phyloP scores from a whole-genome alignment of 495 filamentous ascomycete genomes.

The Podospora tetraspora region DNA sequence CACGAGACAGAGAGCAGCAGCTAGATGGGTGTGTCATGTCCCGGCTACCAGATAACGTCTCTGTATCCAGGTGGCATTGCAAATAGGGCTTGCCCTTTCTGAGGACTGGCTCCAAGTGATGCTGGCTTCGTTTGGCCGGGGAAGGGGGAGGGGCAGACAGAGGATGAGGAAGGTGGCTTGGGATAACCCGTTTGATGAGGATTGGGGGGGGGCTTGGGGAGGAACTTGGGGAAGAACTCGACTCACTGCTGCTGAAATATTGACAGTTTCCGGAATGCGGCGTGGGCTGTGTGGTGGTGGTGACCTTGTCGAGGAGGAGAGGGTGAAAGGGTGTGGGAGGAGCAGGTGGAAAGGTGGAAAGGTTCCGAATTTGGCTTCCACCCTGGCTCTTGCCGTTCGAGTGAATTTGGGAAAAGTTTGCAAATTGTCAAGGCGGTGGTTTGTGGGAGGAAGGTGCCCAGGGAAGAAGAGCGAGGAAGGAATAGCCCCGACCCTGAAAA shows the following conservation, averaged over 20 bases:
- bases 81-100: neutral
- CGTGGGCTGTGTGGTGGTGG: neutral
- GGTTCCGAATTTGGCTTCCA: neutral
- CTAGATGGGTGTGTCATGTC: neutral
- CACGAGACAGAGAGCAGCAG: neutral
- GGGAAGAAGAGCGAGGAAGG: neutral
- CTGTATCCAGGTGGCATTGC: neutral
- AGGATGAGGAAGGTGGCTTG: neutral
- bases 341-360: neutral
- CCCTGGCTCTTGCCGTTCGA: neutral
- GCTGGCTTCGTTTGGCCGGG: neutral
- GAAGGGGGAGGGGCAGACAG: neutral
- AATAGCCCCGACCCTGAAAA: neutral
- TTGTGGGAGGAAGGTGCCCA: neutral
- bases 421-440: neutral
- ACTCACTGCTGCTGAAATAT: neutral
- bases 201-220: neutral
- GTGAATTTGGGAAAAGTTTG: neutral
- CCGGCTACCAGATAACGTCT: neutral
- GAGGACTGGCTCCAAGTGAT: no score
- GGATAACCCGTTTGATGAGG: neutral
- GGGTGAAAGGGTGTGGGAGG: neutral
- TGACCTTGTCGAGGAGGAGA: neutral
- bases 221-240: neutral
- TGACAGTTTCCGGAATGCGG: neutral